Evolutionary conservation across 176 grass and related monocot genomes (phyloP).

Genomic region (Carex myosuroides): DNA sequence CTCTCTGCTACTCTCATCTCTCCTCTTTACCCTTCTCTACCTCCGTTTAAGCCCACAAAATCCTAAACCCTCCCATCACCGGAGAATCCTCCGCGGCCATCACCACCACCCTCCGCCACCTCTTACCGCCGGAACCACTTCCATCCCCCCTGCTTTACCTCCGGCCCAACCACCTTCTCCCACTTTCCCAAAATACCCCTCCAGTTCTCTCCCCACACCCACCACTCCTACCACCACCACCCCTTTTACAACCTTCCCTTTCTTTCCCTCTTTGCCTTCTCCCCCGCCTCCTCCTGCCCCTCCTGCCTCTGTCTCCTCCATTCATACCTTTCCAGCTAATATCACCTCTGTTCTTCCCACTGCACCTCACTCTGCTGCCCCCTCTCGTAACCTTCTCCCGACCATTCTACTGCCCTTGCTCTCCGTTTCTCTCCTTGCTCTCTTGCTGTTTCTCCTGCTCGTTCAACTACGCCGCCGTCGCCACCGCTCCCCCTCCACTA

Average conservation of each 20-base stretch:
- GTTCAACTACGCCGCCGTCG: constrained; percentile 16
- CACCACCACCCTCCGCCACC: constrained; percentile 2
- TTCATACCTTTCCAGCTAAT: constrained; percentile 32
- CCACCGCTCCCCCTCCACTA: background rate
- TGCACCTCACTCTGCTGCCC: background rate
- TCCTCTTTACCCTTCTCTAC: background rate
- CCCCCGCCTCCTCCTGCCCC: constrained; percentile 22
- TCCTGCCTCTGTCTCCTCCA: background rate
- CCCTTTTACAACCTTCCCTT: constrained; percentile 11
- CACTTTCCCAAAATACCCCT: constrained; percentile 31
- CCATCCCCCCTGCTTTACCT: background rate
- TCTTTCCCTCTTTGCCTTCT: constrained; percentile 35
- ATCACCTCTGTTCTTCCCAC: constrained; percentile 25
- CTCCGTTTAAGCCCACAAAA: background rate
- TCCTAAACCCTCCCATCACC: background rate
- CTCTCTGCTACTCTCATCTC: background rate
- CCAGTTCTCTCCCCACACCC: constrained; percentile 23
- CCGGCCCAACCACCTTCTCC: constrained; percentile 22
- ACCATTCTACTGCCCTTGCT: constrained; percentile 16
- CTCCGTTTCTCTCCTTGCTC: constrained; percentile 19
- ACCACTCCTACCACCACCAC: background rate
- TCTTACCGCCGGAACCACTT: background rate
- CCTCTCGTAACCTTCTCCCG: background rate
- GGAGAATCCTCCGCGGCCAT: constrained; percentile 25
- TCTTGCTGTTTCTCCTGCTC: constrained; percentile 14